phyloP scores from a whole-genome alignment of 169 alveolate genomes.

The Amoebophrya sp. region DNA sequence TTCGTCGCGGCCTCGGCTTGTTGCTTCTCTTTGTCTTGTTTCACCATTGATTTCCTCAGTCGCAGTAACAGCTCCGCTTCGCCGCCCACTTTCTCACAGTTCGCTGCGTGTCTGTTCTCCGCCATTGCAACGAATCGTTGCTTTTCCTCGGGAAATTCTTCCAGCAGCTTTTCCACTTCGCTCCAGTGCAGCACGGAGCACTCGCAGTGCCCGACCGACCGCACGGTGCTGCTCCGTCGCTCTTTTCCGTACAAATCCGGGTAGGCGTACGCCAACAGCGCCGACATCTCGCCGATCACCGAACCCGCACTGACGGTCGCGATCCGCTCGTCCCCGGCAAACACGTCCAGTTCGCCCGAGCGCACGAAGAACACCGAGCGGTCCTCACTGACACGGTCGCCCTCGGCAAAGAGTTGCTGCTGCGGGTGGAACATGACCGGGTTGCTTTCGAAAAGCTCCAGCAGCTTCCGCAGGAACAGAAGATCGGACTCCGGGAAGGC shows the following conservation, averaged over 20 bases:
- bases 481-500: background rate
- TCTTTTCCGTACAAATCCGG: background rate
- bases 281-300: background rate
- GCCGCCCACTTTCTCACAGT: too few species aligned
- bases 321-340: background rate
- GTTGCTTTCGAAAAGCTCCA: background rate
- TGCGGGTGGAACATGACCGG: background rate
- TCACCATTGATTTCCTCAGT: too few species aligned
- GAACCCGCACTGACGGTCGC: background rate
- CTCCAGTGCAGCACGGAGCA: background rate
- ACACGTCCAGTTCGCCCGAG: background rate
- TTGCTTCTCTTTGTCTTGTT: too few species aligned
- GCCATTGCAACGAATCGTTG: too few species aligned
- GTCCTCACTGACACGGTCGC: background rate
- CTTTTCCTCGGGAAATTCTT: background rate
- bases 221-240: background rate
- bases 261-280: background rate
- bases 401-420: background rate
- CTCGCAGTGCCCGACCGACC: background rate
- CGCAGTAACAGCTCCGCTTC: too few species aligned
- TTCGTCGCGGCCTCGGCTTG: too few species aligned
- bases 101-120: too few species aligned
- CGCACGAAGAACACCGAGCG: background rate
- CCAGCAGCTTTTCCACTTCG: background rate
- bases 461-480: background rate